A percentile compares a stretch with the other conserved stretches of the same genome.
phyloP scores from a whole-genome alignment of 1,284 basidiomycete genomes.

The Pascua sp. region DNA sequence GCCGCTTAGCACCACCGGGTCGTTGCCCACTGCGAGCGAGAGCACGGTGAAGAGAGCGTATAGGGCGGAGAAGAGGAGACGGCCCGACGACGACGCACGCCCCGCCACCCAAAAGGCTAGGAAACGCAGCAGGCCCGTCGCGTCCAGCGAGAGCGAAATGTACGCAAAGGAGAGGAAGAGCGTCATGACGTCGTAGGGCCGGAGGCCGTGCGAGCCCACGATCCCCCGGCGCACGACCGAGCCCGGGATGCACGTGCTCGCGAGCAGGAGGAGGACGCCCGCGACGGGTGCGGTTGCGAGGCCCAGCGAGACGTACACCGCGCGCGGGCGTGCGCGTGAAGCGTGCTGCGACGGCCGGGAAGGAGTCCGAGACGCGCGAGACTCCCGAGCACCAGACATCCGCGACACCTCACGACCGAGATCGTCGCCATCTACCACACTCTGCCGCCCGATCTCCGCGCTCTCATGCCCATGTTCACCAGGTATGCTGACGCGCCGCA shows the following conservation, averaged over 20 bases:
- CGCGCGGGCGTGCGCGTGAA: too few relatives aligned
- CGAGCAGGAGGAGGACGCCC: conserved; percentile 73
- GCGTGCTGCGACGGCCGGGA: too few relatives aligned
- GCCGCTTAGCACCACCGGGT: conserved; percentile 74
- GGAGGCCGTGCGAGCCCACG: conserved; percentile 60
- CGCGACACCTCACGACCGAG: too few relatives aligned
- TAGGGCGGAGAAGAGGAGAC: conserved; percentile 69
- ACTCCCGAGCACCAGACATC: too few relatives aligned
- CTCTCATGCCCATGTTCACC: too few relatives aligned
- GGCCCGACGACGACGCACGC: conserved; percentile 63
- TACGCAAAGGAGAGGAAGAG: conserved; percentile 89
- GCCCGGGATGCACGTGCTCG: conserved; percentile 66
- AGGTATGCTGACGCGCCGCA: too few relatives aligned
- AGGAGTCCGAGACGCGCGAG: too few relatives aligned
- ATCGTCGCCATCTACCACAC: too few relatives aligned
- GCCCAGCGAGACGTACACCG: conserved; percentile 57
- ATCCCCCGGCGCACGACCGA: conserved; percentile 64
- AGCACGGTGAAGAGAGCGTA: conserved; percentile 74
- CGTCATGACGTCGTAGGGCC: conserved; percentile 89
- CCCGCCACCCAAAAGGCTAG: conserved; percentile 84
- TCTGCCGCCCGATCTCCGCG: too few relatives aligned
- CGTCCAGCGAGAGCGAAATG: conserved; percentile 85
- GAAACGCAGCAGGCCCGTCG: conserved; percentile 76
- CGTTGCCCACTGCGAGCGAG: conserved; percentile 82
- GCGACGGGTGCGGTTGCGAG: conserved; percentile 72